A percentile compares a stretch with the other conserved stretches of the same genome.
phyloP scores from a whole-genome alignment of 2,329 filamentous ascomycete species.

The Seiridium unicorne region DNA sequence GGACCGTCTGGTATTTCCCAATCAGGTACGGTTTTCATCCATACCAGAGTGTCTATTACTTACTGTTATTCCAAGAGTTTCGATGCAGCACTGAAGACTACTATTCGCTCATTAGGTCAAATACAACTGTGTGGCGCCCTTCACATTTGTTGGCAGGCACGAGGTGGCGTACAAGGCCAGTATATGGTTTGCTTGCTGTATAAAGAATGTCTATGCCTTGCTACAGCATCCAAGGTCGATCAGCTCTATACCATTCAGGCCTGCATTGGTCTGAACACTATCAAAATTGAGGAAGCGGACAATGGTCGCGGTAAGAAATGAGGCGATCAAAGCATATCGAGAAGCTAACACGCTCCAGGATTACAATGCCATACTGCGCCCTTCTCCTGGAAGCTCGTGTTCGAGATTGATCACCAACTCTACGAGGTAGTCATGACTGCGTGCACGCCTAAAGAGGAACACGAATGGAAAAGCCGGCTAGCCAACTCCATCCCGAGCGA shows the following conservation, averaged over 20 bases:
- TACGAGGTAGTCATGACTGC: slow-evolving; percentile 87
- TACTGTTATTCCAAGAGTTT: background rate
- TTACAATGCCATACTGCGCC: slow-evolving; percentile 83
- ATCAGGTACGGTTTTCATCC: slow-evolving; percentile 51
- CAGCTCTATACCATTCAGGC: slow-evolving; percentile 72
- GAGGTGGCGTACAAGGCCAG: slow-evolving; percentile 65
- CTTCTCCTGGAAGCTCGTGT: slow-evolving; percentile 89
- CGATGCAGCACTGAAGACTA: slow-evolving; percentile 42
- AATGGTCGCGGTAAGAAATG: slow-evolving; percentile 65
- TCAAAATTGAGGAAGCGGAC: slow-evolving; percentile 69
- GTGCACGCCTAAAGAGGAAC: slow-evolving; percentile 76
- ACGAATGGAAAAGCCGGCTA: slow-evolving; percentile 75
- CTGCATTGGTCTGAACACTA: slow-evolving; percentile 66
- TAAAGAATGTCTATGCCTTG: slow-evolving; percentile 74
- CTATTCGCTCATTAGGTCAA: slow-evolving; percentile 79
- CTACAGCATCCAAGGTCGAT: slow-evolving; percentile 62
- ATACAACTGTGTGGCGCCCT: slow-evolving; percentile 80
- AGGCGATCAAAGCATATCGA: background rate
- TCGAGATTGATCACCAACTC: slow-evolving; percentile 72
- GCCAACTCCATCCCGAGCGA: slow-evolving; percentile 49
- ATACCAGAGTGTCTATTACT: background rate
- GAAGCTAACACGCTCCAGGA: slow-evolving; percentile 45
- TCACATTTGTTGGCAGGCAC: slow-evolving; percentile 78
- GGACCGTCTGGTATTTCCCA: slow-evolving; percentile 72
- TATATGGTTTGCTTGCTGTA: slow-evolving; percentile 90